Conservation (phyloP, 1,139 yeast genomes). For the Debaryomyces sp. region DNA sequence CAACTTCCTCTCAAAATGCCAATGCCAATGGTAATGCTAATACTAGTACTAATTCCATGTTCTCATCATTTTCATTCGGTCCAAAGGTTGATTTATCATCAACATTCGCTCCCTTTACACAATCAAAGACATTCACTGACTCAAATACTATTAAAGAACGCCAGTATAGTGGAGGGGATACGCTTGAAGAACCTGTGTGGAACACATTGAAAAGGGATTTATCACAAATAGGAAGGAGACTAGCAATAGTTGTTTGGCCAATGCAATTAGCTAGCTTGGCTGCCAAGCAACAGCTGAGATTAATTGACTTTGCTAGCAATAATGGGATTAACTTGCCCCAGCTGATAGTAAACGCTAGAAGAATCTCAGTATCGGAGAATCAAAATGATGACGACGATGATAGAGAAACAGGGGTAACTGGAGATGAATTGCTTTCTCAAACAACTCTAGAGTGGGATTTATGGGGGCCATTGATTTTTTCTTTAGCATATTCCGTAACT, state of each 20-base stretch:
- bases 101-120: constrained; percentile 41
- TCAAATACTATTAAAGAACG: constrained; percentile 67
- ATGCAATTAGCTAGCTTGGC: constrained; percentile 49
- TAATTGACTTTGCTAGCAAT: constrained; percentile 45
- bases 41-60: constrained; percentile 2
- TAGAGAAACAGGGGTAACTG: constrained; percentile 15
- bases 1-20: constrained; percentile 3
- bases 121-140: constrained; percentile 31
- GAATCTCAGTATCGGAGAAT: constrained; percentile 32
- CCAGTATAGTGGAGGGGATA: constrained; percentile 80
- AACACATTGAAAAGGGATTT: constrained; percentile 71
- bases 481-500: constrained; percentile 62
- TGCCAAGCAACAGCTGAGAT: constrained; percentile 43
- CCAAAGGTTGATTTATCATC: constrained; percentile 48
- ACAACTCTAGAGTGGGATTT: constrained; percentile 75
- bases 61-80: constrained; percentile 13
- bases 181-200: constrained; percentile 80
- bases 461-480: constrained; percentile 87
- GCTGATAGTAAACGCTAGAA: constrained; percentile 33
- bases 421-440: constrained; percentile 22
- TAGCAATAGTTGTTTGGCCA: constrained; percentile 77
- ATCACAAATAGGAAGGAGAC: constrained; percentile 62
- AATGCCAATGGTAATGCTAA: neutral
- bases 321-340: constrained; percentile 50
- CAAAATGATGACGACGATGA: constrained; percentile 33